Evolutionary conservation across 2,329 filamentous ascomycete species (phyloP).

Genomic region (Ophiobolus disseminans): DNA sequence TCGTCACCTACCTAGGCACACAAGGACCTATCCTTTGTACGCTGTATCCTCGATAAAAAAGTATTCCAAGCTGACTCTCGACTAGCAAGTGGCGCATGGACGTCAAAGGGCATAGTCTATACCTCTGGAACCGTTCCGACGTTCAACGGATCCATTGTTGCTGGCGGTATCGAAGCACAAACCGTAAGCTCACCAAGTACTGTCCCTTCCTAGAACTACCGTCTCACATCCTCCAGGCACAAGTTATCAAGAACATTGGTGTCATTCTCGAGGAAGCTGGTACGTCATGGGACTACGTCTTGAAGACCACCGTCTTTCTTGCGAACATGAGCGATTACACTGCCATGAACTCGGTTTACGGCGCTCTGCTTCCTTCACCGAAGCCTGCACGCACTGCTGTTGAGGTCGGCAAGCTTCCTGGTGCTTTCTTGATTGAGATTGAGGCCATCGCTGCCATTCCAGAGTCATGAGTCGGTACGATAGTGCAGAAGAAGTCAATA

Average conservation of each 20-base stretch:
- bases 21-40: slow-evolving; percentile 40
- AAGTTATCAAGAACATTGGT: slow-evolving; percentile 45
- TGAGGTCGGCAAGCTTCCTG: slow-evolving; percentile 41
- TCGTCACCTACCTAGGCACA: slow-evolving; percentile 42
- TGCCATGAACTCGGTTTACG: slow-evolving; percentile 44
- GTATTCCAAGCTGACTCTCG: no score
- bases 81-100: slow-evolving; percentile 37
- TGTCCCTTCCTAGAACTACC: neutral
- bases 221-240: slow-evolving; percentile 27
- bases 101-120: slow-evolving; percentile 41
- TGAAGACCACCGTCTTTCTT: slow-evolving; percentile 44
- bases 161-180: slow-evolving; percentile 35
- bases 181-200: slow-evolving; percentile 17
- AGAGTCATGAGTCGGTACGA: slow-evolving; percentile 17
- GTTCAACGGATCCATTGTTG: slow-evolving; percentile 35
- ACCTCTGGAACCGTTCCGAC: slow-evolving; percentile 40
- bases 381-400: slow-evolving; percentile 42
- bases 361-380: slow-evolving; percentile 35
- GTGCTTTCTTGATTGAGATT: slow-evolving; percentile 41
- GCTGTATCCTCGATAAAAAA: no score
- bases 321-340: slow-evolving; percentile 42
- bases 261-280: slow-evolving; percentile 40
- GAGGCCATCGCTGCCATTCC: slow-evolving; percentile 43
- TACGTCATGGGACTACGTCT: slow-evolving; percentile 43
- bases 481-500: neutral